Conservation (phyloP, 768 basidiomycete genomes). For the Termitomyces sp. region DNA sequence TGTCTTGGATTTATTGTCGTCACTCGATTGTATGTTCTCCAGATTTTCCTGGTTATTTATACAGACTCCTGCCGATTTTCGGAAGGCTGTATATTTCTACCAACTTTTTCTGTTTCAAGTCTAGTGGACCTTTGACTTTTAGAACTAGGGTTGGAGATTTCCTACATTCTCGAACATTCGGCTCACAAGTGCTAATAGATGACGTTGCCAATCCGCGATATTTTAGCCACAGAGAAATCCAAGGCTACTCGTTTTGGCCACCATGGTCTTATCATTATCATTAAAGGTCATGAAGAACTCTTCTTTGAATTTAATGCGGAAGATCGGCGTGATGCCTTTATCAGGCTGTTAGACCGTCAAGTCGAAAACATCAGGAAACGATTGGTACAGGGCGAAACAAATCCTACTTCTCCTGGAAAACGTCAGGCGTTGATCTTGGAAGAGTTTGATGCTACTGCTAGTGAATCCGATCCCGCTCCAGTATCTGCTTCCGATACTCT, state of each 20-base stretch:
- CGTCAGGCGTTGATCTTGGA: slow-evolving; percentile 80
- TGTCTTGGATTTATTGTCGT: neutral
- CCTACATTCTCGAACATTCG: neutral
- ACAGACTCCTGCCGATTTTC: slow-evolving; percentile 83
- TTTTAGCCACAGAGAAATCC: slow-evolving; percentile 79
- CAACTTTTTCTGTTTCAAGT: slow-evolving; percentile 93
- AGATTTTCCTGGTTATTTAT: slow-evolving; percentile 93
- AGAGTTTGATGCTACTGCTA: slow-evolving; percentile 62
- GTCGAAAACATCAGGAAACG: slow-evolving; percentile 68
- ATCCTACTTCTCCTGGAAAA: slow-evolving; percentile 47
- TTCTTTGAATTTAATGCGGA: slow-evolving; percentile 92
- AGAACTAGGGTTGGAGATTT: slow-evolving; percentile 71
- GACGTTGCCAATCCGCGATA: slow-evolving; percentile 89
- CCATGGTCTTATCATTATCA: slow-evolving; percentile 83
- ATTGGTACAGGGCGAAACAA: slow-evolving; percentile 39
- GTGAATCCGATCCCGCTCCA: slow-evolving; percentile 41
- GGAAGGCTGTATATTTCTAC: slow-evolving; percentile 90
- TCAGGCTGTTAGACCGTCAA: slow-evolving; percentile 71
- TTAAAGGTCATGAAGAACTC: slow-evolving; percentile 95
- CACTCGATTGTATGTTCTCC: slow-evolving; percentile 9
- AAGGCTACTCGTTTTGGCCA: slow-evolving; percentile 90
- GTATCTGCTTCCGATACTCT: slow-evolving; percentile 52
- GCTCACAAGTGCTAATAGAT: slow-evolving; percentile 53
- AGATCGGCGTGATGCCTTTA: slow-evolving; percentile 78
- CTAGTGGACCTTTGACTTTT: slow-evolving; percentile 71